Percentiles rank a stretch among this genome's conserved stretches.
phyloP scores from a whole-genome alignment of 1,139 yeast genomes.

The Geotrichum siamense region DNA sequence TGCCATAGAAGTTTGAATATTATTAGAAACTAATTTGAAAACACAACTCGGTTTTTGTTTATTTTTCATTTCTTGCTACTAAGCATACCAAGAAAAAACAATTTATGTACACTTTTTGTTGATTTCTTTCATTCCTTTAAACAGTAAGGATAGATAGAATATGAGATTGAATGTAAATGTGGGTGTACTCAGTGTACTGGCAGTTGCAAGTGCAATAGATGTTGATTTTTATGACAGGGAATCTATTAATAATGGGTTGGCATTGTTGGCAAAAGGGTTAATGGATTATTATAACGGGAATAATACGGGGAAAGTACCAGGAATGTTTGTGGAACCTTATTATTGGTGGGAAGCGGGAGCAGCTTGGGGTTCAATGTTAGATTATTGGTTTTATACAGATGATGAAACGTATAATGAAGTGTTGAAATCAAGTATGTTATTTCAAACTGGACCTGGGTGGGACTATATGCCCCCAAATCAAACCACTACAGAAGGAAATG shows the following conservation, averaged over 20 bases:
- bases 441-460: slow-evolving; percentile 59
- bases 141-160: too few species aligned
- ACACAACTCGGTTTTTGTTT: too few species aligned
- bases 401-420: slow-evolving; percentile 53
- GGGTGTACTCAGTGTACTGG: too few species aligned
- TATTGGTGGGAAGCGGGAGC: slow-evolving; percentile 97
- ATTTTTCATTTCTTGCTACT: too few species aligned
- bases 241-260: slow-evolving; percentile 41
- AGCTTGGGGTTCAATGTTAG: slow-evolving; percentile 71
- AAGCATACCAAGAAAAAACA: too few species aligned
- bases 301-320: slow-evolving; percentile 58
- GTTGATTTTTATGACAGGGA: slow-evolving; percentile 21
- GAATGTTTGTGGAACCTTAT: slow-evolving; percentile 68
- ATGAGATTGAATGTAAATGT: too few species aligned
- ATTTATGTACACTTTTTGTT: too few species aligned
- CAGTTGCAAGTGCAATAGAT: neutral
- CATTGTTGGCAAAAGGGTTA: slow-evolving; percentile 47
- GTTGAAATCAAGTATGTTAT: slow-evolving; percentile 51
- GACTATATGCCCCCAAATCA: slow-evolving; percentile 73
- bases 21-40: too few species aligned
- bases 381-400: slow-evolving; percentile 55
- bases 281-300: slow-evolving; percentile 79
- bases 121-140: too few species aligned
- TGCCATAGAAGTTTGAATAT: too few species aligned
- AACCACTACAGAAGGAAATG: slow-evolving; percentile 76